Percentiles rank a stretch among this genome's conserved stretches.
Evolutionary conservation across 192 early-diverging fungal species (phyloP).

Genomic region (Diversispora epigaea): DNA sequence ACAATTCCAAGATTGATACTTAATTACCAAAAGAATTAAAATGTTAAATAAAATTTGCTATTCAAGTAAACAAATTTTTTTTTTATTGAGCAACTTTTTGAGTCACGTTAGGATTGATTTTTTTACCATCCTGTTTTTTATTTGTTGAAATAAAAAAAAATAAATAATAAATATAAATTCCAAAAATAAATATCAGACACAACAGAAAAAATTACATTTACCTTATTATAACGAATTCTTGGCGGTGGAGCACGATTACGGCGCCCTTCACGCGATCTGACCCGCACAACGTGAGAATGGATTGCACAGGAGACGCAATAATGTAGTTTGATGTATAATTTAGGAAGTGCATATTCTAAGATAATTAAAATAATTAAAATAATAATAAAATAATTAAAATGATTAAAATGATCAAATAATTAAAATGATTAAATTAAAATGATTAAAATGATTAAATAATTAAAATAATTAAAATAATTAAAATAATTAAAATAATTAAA

Average conservation of each 20-base stretch:
- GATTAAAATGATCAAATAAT: background rate
- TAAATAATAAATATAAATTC: background rate
- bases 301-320: constrained; percentile 95
- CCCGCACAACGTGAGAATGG: constrained; percentile 91
- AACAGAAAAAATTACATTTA: constrained; percentile 6
- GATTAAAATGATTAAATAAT: no score
- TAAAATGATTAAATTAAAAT: background rate
- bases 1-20: no score
- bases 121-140: constrained; percentile 59
- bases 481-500: background rate
- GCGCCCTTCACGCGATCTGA: constrained; percentile 84
- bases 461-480: constrained; percentile 30
- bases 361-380: background rate
- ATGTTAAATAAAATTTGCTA: no score
- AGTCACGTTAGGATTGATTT: constrained; percentile 43
- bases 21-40: no score
- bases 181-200: background rate
- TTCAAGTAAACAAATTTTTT: background rate
- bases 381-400: background rate
- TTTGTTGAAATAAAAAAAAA: constrained; percentile 14
- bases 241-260: constrained; percentile 91
- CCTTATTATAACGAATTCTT: constrained; percentile 84
- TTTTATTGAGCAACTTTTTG: constrained; percentile 17
- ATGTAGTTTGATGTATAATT: constrained; percentile 98
- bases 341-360: constrained; percentile 91